A percentile compares a stretch with the other conserved stretches of the same genome.
These are phyloP conservation scores for Neofusicoccum laricinum DNA, from an alignment of 2,329 filamentous ascomycete genomes.

Conservation along the genomic window DNA sequence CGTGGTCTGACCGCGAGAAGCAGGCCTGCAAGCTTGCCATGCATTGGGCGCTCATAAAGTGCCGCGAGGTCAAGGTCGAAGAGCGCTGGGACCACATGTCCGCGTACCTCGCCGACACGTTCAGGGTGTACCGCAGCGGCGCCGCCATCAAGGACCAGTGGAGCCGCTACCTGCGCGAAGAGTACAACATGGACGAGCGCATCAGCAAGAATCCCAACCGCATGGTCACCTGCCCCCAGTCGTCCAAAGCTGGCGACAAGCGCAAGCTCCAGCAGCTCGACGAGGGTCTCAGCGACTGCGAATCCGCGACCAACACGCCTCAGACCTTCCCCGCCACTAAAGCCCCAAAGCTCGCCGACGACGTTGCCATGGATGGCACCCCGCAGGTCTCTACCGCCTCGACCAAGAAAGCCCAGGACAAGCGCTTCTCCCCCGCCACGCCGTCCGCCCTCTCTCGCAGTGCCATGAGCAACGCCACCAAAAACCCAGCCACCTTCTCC, in stretches of 20 bases:
- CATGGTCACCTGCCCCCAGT: neutral
- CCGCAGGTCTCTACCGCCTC: too few species aligned
- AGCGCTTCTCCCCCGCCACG: too few species aligned
- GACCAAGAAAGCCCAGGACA: too few species aligned
- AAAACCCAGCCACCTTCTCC: too few species aligned
- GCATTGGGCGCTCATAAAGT: neutral
- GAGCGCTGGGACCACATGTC: neutral
- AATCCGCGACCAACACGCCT: too few species aligned
- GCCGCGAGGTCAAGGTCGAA: neutral
- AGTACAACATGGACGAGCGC: neutral
- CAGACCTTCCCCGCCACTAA: too few species aligned
- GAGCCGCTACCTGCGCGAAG: neutral
- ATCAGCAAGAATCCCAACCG: neutral
- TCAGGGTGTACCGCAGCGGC: neutral
- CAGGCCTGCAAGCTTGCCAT: neutral
- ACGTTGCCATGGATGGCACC: too few species aligned
- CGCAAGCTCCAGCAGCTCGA: too few species aligned
- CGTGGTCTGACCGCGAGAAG: neutral
- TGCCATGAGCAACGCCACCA: too few species aligned
- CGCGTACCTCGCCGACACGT: neutral
- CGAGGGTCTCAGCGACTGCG: too few species aligned
- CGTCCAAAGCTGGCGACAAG: neutral
- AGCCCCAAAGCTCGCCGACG: too few species aligned
- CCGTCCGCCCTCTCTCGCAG: too few species aligned
- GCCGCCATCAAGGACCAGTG: neutral